Evolutionary conservation across 192 early-diverging fungal species (phyloP).

Genomic region (Coemansia sp.): DNA sequence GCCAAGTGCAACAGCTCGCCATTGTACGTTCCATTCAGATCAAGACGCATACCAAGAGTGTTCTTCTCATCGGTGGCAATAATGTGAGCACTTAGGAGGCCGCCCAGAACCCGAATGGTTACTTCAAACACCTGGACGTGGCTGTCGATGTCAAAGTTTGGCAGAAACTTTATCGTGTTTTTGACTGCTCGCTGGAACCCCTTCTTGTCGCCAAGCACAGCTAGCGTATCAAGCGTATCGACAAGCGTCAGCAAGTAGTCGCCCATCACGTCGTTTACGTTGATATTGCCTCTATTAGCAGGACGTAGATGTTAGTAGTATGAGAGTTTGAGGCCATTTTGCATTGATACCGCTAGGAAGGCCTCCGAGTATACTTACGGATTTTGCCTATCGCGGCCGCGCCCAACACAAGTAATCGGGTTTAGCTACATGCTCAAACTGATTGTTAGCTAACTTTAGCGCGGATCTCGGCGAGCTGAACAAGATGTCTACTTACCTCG

Average conservation of each 20-base stretch:
- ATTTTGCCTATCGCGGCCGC: conserved; percentile 65
- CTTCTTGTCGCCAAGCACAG: conserved; percentile 64
- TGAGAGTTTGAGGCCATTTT: background rate
- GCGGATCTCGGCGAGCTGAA: background rate
- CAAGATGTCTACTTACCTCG: conserved; percentile 48
- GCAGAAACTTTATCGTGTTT: conserved; percentile 61
- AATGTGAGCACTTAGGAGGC: conserved; percentile 83
- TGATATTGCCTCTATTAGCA: conserved; percentile 18
- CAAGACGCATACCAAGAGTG: conserved; percentile 56
- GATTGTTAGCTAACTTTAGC: background rate
- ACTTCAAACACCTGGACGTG: conserved; percentile 95
- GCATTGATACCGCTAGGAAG: conserved; percentile 40
- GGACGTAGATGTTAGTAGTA: background rate
- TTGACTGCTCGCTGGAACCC: conserved; percentile 67
- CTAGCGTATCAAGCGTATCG: conserved; percentile 86
- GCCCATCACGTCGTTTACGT: conserved; percentile 91
- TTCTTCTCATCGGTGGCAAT: conserved; percentile 69
- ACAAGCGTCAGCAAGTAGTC: conserved; percentile 92
- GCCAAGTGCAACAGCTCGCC: conserved; percentile 80
- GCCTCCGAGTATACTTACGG: conserved; percentile 36
- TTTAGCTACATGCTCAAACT: conserved; percentile 56
- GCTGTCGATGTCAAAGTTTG: conserved; percentile 75
- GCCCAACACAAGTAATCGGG: conserved; percentile 77
- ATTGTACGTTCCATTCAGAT: conserved; percentile 57
- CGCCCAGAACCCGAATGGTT: conserved; percentile 88